Conservation (phyloP, 164 flowering plant species). For the Tetrastigma voinierianum region DNA sequence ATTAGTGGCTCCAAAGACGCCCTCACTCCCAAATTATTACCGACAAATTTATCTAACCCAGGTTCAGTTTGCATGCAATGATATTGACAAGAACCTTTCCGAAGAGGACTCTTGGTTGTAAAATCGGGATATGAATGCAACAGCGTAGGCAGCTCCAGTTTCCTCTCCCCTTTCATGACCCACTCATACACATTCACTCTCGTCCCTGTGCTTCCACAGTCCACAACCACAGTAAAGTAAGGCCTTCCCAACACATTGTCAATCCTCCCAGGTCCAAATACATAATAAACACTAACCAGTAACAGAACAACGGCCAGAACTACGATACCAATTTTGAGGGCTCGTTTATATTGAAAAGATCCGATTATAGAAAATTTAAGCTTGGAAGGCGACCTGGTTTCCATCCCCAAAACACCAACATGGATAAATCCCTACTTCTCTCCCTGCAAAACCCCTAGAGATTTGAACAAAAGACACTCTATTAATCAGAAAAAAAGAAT, state of each 20-base stretch:
- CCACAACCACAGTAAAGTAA: slow-evolving; percentile 66
- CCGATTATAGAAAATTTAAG: slow-evolving; percentile 20
- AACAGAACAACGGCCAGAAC: slow-evolving; percentile 22
- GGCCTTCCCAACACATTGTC: slow-evolving; percentile 10
- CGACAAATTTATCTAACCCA: slow-evolving; percentile 60
- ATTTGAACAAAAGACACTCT: no score
- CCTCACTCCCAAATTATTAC: slow-evolving; percentile 43
- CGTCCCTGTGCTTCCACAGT: slow-evolving; percentile 81
- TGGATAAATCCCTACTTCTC: background rate
- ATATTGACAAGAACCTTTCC: slow-evolving; percentile 40
- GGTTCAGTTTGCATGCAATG: slow-evolving; percentile 80
- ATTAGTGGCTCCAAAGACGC: slow-evolving; percentile 60
- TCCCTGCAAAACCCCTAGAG: background rate
- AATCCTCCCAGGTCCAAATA: slow-evolving; percentile 3
- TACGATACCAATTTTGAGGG: slow-evolving; percentile 18
- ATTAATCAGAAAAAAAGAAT: no score
- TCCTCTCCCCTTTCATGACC: slow-evolving; percentile 17
- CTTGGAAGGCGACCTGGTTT: slow-evolving; percentile 38
- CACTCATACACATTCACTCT: slow-evolving; percentile 64
- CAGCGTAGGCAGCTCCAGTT: slow-evolving; percentile 34
- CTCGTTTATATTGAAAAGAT: slow-evolving; percentile 10
- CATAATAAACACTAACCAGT: slow-evolving; percentile 16
- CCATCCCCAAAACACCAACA: slow-evolving; percentile 17
- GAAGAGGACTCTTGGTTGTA: slow-evolving; percentile 19
- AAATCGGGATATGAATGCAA: slow-evolving; percentile 50